Percentiles rank a stretch among this genome's conserved stretches.
Evolutionary conservation across 179 eudicot genomes (phyloP).

Genomic region (Nepenthes alata): DNA sequence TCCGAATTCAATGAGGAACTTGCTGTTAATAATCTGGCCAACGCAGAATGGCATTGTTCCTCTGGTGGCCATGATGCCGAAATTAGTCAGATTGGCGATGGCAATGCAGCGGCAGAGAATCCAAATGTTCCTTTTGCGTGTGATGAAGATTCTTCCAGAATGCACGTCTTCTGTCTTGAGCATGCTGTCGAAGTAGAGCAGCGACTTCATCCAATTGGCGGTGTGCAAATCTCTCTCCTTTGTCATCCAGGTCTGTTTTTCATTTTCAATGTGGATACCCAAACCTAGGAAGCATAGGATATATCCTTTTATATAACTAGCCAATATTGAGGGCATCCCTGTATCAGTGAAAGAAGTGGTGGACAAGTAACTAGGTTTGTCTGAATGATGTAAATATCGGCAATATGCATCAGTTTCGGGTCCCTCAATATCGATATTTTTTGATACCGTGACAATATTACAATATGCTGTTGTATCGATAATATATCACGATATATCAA

Average conservation of each 20-base stretch:
- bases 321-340: too few species aligned
- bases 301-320: neutral
- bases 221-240: conserved; percentile 68
- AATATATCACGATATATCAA: too few species aligned
- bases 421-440: too few species aligned
- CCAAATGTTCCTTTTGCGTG: conserved; percentile 22
- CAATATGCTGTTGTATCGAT: too few species aligned
- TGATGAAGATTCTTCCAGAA: conserved; percentile 78
- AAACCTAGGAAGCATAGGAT: neutral
- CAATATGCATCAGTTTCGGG: too few species aligned
- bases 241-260: conserved; percentile 80
- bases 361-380: too few species aligned
- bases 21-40: conserved; percentile 23
- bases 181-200: conserved; percentile 84
- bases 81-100: conserved; percentile 14
- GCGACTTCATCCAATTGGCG: conserved; percentile 63
- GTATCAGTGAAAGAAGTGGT: too few species aligned
- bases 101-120: conserved; percentile 15
- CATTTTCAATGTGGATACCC: neutral
- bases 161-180: conserved; percentile 90
- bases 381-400: too few species aligned
- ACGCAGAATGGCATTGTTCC: conserved; percentile 15
- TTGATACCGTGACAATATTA: too few species aligned
- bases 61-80: conserved; percentile 16
- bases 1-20: conserved; percentile 28